Evolutionary conservation across 345 rosid species (phyloP).

Genomic region (Euphorbia tirucalli): DNA sequence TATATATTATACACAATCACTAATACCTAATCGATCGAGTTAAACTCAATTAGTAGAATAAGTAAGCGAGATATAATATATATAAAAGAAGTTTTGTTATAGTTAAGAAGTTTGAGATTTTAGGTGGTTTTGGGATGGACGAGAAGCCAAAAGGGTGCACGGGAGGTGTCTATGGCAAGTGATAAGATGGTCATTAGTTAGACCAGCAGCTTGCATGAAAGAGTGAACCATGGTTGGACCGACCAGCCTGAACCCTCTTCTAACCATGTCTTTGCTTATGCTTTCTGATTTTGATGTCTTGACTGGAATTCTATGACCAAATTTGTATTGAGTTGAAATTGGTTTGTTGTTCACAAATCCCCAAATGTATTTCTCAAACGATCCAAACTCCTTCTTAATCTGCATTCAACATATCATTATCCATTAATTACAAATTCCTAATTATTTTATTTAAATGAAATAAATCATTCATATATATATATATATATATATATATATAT

Average conservation of each 20-base stretch:
- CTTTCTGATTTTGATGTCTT: constrained; percentile 69
- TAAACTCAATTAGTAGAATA: neutral
- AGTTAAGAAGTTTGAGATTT: neutral
- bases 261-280: constrained; percentile 74
- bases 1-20: constrained; percentile 21
- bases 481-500: too few relatives aligned
- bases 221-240: constrained; percentile 67
- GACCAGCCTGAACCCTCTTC: constrained; percentile 55
- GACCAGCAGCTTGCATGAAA: constrained; percentile 68
- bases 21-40: constrained; percentile 15
- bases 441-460: too few relatives aligned
- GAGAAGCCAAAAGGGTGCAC: constrained; percentile 35
- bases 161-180: constrained; percentile 46
- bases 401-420: constrained; percentile 6
- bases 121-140: neutral
- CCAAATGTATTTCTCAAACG: constrained; percentile 59
- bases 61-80: neutral
- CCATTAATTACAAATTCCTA: too few relatives aligned
- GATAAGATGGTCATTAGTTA: constrained; percentile 62
- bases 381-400: constrained; percentile 48
- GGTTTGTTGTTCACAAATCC: constrained; percentile 53
- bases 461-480: too few relatives aligned
- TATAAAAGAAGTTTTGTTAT: neutral
- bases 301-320: constrained; percentile 56
- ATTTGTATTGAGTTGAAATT: constrained; percentile 49